Base-by-base conservation (phyloP, 108 stramenopile species). In the Poteriospumella lacustris region DNA sequence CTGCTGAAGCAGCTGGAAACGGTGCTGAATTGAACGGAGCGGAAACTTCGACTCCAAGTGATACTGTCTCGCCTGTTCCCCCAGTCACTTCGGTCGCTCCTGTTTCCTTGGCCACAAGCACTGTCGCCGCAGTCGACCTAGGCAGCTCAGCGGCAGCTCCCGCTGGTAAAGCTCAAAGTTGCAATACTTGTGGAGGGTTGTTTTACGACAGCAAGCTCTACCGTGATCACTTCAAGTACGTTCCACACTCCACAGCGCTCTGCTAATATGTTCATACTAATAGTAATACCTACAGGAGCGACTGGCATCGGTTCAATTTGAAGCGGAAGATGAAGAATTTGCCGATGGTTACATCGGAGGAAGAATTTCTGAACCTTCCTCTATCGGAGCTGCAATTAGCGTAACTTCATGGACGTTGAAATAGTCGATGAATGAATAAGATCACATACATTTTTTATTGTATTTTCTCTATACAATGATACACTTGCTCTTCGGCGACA, bases 321-420 rank as follows among this genome's bases (percentile, higher is more conserved):
- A 73, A 73, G 41, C 36, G 70, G 5, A 73, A 73, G 31, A 44
- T 73, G 44, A 73, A 73, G 47, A 73, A 73, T 38, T 56, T 73
- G 43, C 33, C 70, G 12, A 44, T 73, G 9, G 42, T 56, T 12
- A 5, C 43, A 12, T 42, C 41, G 26, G 70, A 73, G 31, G 47
- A 52, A 19, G 40, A 9, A 3, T 73, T 73, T 73, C 19, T 19
- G 24, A 56, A 56, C n/a, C n/a, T n/a, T n/a, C n/a, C n/a, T n/a
- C n/a, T n/a, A n/a, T n/a, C n/a, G n/a, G n/a, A n/a, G n/a, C n/a
- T n/a, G n/a, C n/a, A n/a, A n/a, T n/a, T n/a, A n/a, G n/a, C n/a
- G n/a, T n/a, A n/a, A n/a, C n/a, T n/a, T n/a, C n/a, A n/a, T n/a
- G n/a, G n/a, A n/a, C n/a, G n/a, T n/a, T n/a, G n/a, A n/a, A n/a